phyloP scores from a whole-genome alignment of 352 stramenopile genomes.

The Lagenidium giganteum region DNA sequence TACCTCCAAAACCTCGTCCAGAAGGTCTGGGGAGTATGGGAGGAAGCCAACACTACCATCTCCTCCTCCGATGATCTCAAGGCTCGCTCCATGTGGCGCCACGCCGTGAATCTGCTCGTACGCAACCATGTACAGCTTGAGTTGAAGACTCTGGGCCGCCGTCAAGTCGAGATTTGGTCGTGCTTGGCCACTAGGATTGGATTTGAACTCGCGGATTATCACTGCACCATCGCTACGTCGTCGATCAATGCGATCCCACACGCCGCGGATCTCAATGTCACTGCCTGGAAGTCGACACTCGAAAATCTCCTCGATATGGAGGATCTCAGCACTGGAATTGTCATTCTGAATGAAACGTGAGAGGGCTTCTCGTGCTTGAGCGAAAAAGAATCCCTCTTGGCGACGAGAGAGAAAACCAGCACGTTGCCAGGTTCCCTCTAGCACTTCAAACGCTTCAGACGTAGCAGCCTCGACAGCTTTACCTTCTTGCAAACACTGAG shows the following conservation, averaged over 20 bases:
- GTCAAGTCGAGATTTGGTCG: slow-evolving; percentile 44
- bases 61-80: slow-evolving; percentile 49
- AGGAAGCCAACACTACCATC: slow-evolving; percentile 32
- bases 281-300: slow-evolving; percentile 36
- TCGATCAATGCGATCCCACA: slow-evolving; percentile 76
- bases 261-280: slow-evolving; percentile 49
- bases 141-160: slow-evolving; percentile 65
- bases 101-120: slow-evolving; percentile 51
- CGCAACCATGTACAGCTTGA: slow-evolving; percentile 81
- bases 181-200: slow-evolving; percentile 46
- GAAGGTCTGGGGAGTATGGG: slow-evolving; percentile 22
- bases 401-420: slow-evolving; percentile 9
- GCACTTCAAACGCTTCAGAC: neutral
- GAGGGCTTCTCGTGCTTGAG: slow-evolving; percentile 33
- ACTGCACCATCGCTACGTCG: slow-evolving; percentile 14
- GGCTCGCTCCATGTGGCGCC: slow-evolving; percentile 39
- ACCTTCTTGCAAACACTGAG: slow-evolving; percentile 2
- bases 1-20: slow-evolving; percentile 24
- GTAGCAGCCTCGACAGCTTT: neutral
- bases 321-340: slow-evolving; percentile 24
- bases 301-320: slow-evolving; percentile 64
- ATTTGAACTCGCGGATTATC: slow-evolving; percentile 83
- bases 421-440: slow-evolving; percentile 5
- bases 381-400: slow-evolving; percentile 25
- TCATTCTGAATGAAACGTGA: slow-evolving; percentile 27